Evolutionary conservation across 495 filamentous ascomycete genomes (phyloP), one percentile per base, ranked within the genome.

Genomic region (Achaetomiella virescens): DNA sequence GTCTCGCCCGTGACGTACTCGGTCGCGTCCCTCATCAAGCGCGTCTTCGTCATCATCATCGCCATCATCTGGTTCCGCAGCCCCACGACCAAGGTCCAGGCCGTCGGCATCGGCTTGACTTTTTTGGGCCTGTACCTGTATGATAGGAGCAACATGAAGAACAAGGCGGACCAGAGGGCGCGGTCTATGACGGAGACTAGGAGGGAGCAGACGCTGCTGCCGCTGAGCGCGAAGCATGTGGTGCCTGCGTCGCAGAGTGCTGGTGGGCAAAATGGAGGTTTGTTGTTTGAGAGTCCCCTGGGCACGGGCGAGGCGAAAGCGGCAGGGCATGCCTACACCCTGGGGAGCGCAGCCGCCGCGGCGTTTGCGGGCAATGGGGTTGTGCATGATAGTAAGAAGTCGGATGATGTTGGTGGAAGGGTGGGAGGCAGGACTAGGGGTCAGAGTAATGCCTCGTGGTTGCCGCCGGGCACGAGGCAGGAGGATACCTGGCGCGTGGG

Each of bases 51-150:
- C 59, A 96, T 99, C 64, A 80, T 90, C 48, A 88, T 93, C 61
- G 90, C 93, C 6, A 93, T 99, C 60, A 70, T 97, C 52, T 97
- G 92, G 92, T 99, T 97, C 75, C 88, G 91, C 48, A 95, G 83
- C 65, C 78, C 82, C 15, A 96, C 92, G 5, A 96, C 90, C 10
- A 73, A 75, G 8, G 66, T 93, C 36, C 93, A 99, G 70, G 90
- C 81, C 9, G 73, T 86, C 44, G 93, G 93, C 21, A 96, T 99
- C 64, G 78, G 66, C 20, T 81, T 97, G 43, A 97, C 93, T 0
- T 97, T 97, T 66, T 58, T 96, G 40, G 93, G 93, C 0, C 78
- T 99, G 9, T 99, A 97, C 64, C 81, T 99, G 35, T 99, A 99
- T 66, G 95, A 99, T 70, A 84, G 95, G 43, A 96, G 90, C 33